phyloP scores from a whole-genome alignment of 2,329 filamentous ascomycete species.

The Pseudomassariella vexata region DNA sequence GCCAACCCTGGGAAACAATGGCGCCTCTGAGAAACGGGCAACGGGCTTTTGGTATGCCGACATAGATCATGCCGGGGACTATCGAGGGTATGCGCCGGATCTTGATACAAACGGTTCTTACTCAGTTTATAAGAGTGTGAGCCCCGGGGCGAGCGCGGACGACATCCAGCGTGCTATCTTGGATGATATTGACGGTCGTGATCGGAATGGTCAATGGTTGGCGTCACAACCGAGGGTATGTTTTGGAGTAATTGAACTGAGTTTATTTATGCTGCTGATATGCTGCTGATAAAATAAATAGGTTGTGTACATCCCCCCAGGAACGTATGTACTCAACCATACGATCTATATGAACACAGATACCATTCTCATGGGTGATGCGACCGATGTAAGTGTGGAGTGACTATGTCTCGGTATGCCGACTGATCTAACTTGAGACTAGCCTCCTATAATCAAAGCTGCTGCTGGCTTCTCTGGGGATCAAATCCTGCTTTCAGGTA shows the following conservation, averaged over 20 bases:
- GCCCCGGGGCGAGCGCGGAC: slow-evolving; percentile 26
- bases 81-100: slow-evolving; percentile 34
- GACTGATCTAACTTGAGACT: too few species aligned
- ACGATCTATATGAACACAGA: slow-evolving; percentile 37
- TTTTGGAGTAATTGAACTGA: too few species aligned
- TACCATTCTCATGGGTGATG: slow-evolving; percentile 40
- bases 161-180: slow-evolving; percentile 34
- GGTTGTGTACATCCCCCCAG: slow-evolving; percentile 37
- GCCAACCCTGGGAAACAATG: too few species aligned
- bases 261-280: background rate
- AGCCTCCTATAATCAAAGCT: slow-evolving; percentile 36
- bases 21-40: too few species aligned
- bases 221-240: slow-evolving; percentile 34
- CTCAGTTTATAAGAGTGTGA: slow-evolving; percentile 30
- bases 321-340: slow-evolving; percentile 31
- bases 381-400: slow-evolving; percentile 29
- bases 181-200: slow-evolving; percentile 24
- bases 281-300: slow-evolving; percentile 11
- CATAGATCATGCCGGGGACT: slow-evolving; percentile 30
- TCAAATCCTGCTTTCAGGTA: slow-evolving; percentile 27
- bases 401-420: too few species aligned
- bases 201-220: slow-evolving; percentile 31
- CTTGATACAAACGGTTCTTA: slow-evolving; percentile 31
- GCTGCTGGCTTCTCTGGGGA: slow-evolving; percentile 26
- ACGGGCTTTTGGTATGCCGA: slow-evolving; percentile 35